Base-by-base conservation (phyloP, 1,284 basidiomycete genomes). In the Apiotrichum gracile region DNA sequence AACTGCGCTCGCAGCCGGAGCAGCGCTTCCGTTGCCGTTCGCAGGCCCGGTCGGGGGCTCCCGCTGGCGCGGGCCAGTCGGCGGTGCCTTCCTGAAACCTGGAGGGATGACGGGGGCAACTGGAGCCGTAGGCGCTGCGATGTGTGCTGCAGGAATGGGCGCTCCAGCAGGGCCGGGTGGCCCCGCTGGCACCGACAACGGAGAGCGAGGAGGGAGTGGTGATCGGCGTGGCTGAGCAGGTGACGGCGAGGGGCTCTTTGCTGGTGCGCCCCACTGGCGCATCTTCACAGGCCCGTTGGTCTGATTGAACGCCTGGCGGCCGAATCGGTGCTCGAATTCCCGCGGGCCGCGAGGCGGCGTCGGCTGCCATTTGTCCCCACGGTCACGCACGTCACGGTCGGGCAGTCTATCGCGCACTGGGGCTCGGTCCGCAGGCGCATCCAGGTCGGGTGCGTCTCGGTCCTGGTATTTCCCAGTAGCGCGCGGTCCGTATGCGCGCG, bases 201-300 rank as follows among this genome's bases (percentile, higher is more conserved):
- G 10, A 4, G 33, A 5, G 34, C 21, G 17, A 16, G 34, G 34
- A 17, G 8, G 46, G 6, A 44, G 37, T 19, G 39, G 51, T 7
- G 51, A 44, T 9, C 7, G 14, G 12, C 31, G 39, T 10, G 6
- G 22, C 13, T 5, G 43, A 7, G 37, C 12, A 4, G 43, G 35
- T 37, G 41, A 16, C 27, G 42, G 35, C 35, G 29, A 40, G 8
- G n/a, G 19, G 21, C 39, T 27, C 24, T 27, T 34, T 2, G 43
- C 17, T n/a, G 51, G 26, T 2, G 39, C 39, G 22, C 58, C 58
- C 58, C 58, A 60, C 38, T 53, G 48, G 12, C 58, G 54, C 54
- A 60, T 56, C 39, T 60, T 60, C 33, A 51, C 45, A 0, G 54
- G 58, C 6, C 38, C 51, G 5, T 44, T 49, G 33, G 34, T 29